Conservation (phyloP, 2,329 filamentous ascomycete species). For the Blastomyces gilchristii region DNA sequence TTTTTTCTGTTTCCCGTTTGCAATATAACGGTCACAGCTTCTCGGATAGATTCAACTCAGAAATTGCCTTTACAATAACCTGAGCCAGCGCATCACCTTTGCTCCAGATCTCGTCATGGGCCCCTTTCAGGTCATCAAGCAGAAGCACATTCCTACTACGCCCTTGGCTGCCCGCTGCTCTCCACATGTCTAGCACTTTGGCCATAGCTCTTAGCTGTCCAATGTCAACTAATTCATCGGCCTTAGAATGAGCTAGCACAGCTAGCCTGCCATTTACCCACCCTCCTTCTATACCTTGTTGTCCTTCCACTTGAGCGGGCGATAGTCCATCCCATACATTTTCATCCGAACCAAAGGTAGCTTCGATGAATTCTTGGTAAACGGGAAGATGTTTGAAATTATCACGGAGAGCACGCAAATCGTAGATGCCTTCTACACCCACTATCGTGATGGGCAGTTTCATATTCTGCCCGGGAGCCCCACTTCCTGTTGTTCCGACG, state of each 20-base stretch:
- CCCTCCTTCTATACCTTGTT: conserved; percentile 24
- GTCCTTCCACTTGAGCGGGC: conserved; percentile 26
- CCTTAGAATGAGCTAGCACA: conserved; percentile 33
- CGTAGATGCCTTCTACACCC: conserved; percentile 38
- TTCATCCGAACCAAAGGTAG: conserved; percentile 34
- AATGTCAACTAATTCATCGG: conserved; percentile 34
- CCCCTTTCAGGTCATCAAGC: conserved; percentile 29
- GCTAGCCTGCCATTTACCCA: conserved; percentile 29
- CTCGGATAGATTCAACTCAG: conserved; percentile 20
- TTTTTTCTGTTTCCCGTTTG: background rate
- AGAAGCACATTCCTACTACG: conserved; percentile 28
- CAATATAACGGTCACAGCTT: background rate
- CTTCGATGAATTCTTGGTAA: conserved; percentile 33
- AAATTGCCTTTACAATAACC: conserved; percentile 26
- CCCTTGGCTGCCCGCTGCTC: conserved; percentile 35
- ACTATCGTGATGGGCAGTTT: conserved; percentile 30
- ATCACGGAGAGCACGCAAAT: conserved; percentile 30
- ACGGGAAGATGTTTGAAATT: conserved; percentile 23
- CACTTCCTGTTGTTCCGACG: conserved; percentile 6
- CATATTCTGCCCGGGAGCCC: conserved; percentile 11
- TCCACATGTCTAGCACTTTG: conserved; percentile 42
- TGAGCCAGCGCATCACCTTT: conserved; percentile 32
- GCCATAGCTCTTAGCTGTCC: conserved; percentile 36
- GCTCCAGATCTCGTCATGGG: conserved; percentile 36
- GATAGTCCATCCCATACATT: conserved; percentile 31